Conservation (phyloP, 2,329 filamentous ascomycete species). For the Cladophialophora psammophila region DNA sequence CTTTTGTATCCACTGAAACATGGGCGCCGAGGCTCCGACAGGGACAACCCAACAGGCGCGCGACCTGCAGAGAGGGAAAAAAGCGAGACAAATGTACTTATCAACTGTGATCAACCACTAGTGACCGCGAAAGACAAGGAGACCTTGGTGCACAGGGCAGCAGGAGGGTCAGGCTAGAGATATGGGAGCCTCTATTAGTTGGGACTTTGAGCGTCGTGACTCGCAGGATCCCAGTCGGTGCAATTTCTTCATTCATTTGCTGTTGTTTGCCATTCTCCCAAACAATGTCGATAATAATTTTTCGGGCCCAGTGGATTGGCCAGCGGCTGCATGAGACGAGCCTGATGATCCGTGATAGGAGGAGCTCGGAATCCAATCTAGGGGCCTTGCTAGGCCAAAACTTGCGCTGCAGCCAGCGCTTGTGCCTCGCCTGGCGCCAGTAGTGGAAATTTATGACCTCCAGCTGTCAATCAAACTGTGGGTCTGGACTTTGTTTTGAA, state of each 20-base stretch:
- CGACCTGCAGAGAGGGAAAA: not conserved
- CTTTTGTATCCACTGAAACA: conserved; percentile 22
- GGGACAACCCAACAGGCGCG: conserved; percentile 1
- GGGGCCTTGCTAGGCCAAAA: conserved; percentile 15
- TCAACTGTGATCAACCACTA: conserved; percentile 7
- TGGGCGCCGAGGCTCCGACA: conserved; percentile 15
- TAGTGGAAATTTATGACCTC: conserved; percentile 38
- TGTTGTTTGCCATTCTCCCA: conserved; percentile 29
- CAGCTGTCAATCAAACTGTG: conserved; percentile 38
- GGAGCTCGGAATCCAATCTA: conserved; percentile 14
- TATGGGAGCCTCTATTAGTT: conserved; percentile 16
- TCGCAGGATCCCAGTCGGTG: conserved; percentile 21
- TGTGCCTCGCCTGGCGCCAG: conserved; percentile 35
- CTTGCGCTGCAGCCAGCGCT: conserved; percentile 26
- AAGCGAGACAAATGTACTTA: not conserved
- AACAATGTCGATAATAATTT: conserved; percentile 28
- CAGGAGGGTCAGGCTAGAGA: not conserved
- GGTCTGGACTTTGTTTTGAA: conserved; percentile 36
- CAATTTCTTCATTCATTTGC: conserved; percentile 30
- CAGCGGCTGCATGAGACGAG: conserved; percentile 19
- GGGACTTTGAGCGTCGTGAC: conserved; percentile 20
- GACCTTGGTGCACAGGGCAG: conserved; percentile 25
- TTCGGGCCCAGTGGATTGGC: conserved; percentile 32
- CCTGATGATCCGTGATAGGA: conserved; percentile 23
- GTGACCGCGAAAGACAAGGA: not conserved